Evolutionary conservation across 805 yeast genomes (phyloP).

Genomic region (Brettanomyces sp.): DNA sequence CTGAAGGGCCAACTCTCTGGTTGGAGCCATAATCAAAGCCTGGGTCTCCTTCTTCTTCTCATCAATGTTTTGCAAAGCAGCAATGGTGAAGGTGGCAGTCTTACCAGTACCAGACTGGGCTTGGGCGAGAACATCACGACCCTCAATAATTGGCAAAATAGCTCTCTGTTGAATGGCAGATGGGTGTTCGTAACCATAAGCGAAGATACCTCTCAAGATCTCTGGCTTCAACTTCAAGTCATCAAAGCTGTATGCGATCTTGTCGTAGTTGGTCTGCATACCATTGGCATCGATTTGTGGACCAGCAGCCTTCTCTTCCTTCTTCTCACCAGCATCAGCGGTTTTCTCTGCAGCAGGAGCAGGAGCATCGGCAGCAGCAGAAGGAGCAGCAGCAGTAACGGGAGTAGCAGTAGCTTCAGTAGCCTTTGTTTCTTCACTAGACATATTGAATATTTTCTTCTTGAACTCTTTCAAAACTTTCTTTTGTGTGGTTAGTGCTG

Average conservation of each 20-base stretch:
- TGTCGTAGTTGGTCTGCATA: slow-evolving; percentile 94
- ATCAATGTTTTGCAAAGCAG: slow-evolving; percentile 82
- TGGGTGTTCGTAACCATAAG: slow-evolving; percentile 92
- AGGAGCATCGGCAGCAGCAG: not conserved
- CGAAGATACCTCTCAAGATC: slow-evolving; percentile 69
- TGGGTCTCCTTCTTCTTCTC: slow-evolving; percentile 64
- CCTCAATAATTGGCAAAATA: slow-evolving; percentile 86
- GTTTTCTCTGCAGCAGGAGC: slow-evolving; percentile 6
- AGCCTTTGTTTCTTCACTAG: slow-evolving; percentile 36
- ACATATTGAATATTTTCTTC: slow-evolving; percentile 24
- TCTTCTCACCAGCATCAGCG: slow-evolving; percentile 1
- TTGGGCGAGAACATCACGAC: slow-evolving; percentile 94
- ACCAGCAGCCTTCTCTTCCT: not conserved
- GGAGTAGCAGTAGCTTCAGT: not conserved
- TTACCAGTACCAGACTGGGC: slow-evolving; percentile 99
- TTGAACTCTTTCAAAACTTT: no score
- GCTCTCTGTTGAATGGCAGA: slow-evolving; percentile 98
- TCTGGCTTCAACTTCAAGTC: slow-evolving; percentile 67
- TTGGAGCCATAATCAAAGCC: slow-evolving; percentile 88
- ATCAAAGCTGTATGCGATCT: slow-evolving; percentile 69
- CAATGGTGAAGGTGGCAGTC: slow-evolving; percentile 95
- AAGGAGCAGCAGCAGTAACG: not conserved
- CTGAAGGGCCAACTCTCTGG: slow-evolving; percentile 92
- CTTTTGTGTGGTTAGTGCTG: no score
- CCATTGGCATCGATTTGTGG: slow-evolving; percentile 34